phyloP scores from a whole-genome alignment of 2,329 filamentous ascomycete species.

The Bertia moriformis region DNA sequence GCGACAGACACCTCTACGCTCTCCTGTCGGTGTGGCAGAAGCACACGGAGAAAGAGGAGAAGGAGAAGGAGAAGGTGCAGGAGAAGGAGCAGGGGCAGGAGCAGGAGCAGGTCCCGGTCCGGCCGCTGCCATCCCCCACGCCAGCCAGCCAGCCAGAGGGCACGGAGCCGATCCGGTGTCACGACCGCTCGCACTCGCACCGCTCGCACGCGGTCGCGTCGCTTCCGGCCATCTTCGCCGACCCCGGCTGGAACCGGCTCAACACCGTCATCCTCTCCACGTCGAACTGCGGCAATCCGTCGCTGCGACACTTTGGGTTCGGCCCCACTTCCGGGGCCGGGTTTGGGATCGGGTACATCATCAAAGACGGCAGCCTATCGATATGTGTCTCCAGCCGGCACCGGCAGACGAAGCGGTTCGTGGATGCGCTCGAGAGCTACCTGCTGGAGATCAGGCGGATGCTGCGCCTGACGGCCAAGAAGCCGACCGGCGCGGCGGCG shows the following conservation, averaged over 20 bases:
- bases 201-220: slow-evolving; percentile 22
- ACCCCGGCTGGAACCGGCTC: slow-evolving; percentile 82
- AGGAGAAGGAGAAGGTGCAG: slow-evolving; percentile 35
- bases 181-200: slow-evolving; percentile 28
- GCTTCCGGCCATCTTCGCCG: slow-evolving; percentile 71
- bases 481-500: slow-evolving; percentile 22
- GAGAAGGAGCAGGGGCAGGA: slow-evolving; percentile 13
- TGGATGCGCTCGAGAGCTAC: slow-evolving; percentile 81
- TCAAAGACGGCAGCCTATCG: slow-evolving; percentile 82
- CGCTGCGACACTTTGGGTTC: slow-evolving; percentile 88
- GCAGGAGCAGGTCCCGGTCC: too few species aligned
- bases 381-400: slow-evolving; percentile 92
- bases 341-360: slow-evolving; percentile 96
- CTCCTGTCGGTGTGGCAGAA: slow-evolving; percentile 92
- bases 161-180: slow-evolving; percentile 37
- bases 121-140: too few species aligned
- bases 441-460: slow-evolving; percentile 80
- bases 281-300: slow-evolving; percentile 97
- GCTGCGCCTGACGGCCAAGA: slow-evolving; percentile 46
- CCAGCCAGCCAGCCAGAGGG: slow-evolving; percentile 11
- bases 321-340: slow-evolving; percentile 86
- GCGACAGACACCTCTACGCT: slow-evolving; percentile 85
- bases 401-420: slow-evolving; percentile 76
- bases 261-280: slow-evolving; percentile 91
- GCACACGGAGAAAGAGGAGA: slow-evolving; percentile 49